Percentiles rank a stretch among this genome's conserved stretches.
Conservation (phyloP, 129 eudicot species). For the Artemisia argyi region DNA sequence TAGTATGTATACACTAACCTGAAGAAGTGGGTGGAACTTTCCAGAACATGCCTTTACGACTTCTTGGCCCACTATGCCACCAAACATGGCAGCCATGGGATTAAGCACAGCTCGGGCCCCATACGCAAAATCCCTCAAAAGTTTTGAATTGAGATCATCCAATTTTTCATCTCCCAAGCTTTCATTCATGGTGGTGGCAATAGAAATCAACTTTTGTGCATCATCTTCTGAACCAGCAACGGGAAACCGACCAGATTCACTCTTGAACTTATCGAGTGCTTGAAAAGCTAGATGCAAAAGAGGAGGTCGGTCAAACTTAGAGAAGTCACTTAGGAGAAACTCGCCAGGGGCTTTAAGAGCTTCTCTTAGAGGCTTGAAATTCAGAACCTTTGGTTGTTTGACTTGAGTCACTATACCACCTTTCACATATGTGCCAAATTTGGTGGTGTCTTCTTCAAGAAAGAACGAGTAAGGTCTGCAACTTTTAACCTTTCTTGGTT, state of each 20-base stretch:
- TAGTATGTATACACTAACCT: slow-evolving; percentile 43
- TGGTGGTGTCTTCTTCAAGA: slow-evolving; percentile 85
- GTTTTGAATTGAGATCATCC: slow-evolving; percentile 69
- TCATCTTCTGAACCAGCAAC: slow-evolving; percentile 83
- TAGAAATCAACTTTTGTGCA: slow-evolving; percentile 67
- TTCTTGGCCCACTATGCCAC: slow-evolving; percentile 97
- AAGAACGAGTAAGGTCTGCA: slow-evolving; percentile 78
- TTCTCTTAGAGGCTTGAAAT: slow-evolving; percentile 77
- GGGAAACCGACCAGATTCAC: slow-evolving; percentile 64
- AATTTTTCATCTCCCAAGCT: slow-evolving; percentile 53
- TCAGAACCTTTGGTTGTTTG: slow-evolving; percentile 78
- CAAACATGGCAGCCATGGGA: slow-evolving; percentile 99
- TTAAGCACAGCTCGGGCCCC: slow-evolving; percentile 90
- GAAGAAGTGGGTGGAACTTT: slow-evolving; percentile 90
- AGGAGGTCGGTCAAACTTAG: slow-evolving; percentile 93
- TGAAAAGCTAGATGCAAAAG: slow-evolving; percentile 88
- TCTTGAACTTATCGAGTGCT: slow-evolving; percentile 69
- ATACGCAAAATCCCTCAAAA: slow-evolving; percentile 69
- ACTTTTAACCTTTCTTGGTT: slow-evolving; percentile 71
- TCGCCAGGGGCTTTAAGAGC: slow-evolving; percentile 77
- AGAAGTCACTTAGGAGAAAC: slow-evolving; percentile 75
- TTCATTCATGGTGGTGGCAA: slow-evolving; percentile 56
- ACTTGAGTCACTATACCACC: slow-evolving; percentile 97
- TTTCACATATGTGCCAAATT: slow-evolving; percentile 64
- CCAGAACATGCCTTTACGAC: slow-evolving; percentile 97